Conservation (phyloP, 1,284 basidiomycete species). For the Naganishia sp. region DNA sequence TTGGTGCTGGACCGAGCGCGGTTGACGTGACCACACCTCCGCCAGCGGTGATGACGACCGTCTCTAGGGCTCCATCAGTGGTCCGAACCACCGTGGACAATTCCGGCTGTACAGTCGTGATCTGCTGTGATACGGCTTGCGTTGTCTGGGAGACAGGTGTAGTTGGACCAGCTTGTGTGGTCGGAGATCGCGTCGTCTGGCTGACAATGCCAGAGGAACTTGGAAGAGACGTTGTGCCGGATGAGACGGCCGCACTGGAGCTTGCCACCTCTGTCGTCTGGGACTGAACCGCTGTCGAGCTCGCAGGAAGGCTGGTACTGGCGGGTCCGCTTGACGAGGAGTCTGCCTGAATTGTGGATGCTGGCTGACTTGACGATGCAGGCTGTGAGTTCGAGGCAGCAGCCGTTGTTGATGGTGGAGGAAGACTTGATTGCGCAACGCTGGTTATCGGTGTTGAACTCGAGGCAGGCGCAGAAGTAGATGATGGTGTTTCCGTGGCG, state of each 20-base stretch:
- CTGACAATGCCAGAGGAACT: not conserved
- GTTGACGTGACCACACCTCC: slow-evolving; percentile 22
- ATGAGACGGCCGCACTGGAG: not conserved
- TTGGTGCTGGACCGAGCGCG: slow-evolving; percentile 1
- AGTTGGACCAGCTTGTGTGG: not conserved
- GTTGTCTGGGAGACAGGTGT: not conserved
- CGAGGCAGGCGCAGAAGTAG: not conserved
- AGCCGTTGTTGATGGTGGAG: not conserved
- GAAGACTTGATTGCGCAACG: not conserved
- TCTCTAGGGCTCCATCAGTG: not conserved
- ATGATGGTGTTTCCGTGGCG: not conserved
- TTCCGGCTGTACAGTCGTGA: not conserved
- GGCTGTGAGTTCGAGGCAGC: not conserved
- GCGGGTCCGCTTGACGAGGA: not conserved
- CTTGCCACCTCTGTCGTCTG: not conserved
- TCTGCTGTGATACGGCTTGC: not conserved
- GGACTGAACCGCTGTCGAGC: not conserved
- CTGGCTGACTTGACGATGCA: not conserved
- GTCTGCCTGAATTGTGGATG: not conserved
- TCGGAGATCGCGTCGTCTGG: not conserved
- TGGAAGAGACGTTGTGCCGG: not conserved
- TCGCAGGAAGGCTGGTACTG: not conserved
- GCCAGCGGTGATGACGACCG: slow-evolving; percentile 8
- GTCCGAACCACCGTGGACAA: slow-evolving; percentile 9
- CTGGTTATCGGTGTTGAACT: not conserved